Evolutionary conservation across 169 alveolate genomes (phyloP).

Genomic region (Cryptosporidium felis): DNA sequence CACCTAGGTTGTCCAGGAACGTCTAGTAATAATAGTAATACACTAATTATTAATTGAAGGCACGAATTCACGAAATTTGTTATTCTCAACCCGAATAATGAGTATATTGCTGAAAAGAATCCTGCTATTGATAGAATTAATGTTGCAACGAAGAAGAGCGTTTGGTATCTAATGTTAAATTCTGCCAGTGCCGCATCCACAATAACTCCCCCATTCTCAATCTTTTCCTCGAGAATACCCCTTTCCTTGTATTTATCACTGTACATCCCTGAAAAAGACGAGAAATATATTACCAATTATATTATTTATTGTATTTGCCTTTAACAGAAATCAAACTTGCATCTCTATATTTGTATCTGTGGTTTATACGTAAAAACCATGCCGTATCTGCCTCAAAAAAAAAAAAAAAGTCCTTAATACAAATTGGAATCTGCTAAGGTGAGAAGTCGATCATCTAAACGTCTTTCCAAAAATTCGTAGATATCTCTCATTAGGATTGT

Average conservation of each 20-base stretch:
- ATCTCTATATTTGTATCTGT: constrained; percentile 4
- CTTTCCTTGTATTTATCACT: not conserved
- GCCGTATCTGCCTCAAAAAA: constrained; percentile 39
- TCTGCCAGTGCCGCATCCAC: constrained; percentile 86
- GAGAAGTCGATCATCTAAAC: too few species aligned
- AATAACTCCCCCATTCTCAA: constrained; percentile 88
- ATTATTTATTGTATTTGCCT: not conserved
- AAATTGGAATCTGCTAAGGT: too few species aligned
- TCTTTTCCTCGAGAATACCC: constrained; percentile 74
- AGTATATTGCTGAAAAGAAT: constrained; percentile 78
- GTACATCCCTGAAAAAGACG: too few species aligned
- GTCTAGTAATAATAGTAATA: constrained; percentile 85
- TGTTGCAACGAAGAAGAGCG: constrained; percentile 86
- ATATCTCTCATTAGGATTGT: constrained; percentile 54
- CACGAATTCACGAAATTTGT: constrained; percentile 79
- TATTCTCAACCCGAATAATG: constrained; percentile 77
- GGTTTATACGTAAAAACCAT: constrained; percentile 15
- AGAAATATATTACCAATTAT: not conserved
- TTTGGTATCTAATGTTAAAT: constrained; percentile 85
- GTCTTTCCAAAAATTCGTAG: not conserved
- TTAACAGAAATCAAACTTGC: not conserved
- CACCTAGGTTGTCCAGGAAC: constrained; percentile 91
- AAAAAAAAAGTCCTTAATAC: too few species aligned
- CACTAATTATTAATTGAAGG: constrained; percentile 79
- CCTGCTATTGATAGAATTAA: constrained; percentile 82